Percentiles rank a stretch among this genome's conserved stretches.
Conservation (phyloP, 257 asterid genomes). For the Solanum arcanum region DNA sequence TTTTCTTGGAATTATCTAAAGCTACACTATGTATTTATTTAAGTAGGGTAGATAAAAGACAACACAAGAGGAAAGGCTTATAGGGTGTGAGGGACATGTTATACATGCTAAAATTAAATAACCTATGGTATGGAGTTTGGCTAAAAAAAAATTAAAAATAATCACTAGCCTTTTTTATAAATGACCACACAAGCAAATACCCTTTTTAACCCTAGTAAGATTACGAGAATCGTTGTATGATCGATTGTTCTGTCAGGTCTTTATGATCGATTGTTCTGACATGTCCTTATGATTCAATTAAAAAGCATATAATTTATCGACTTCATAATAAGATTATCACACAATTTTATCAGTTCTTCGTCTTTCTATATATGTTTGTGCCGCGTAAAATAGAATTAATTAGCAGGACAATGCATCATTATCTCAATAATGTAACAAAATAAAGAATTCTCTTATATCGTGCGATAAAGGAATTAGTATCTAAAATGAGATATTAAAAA, state of each 20-base stretch:
- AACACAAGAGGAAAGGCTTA: background rate
- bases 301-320: background rate
- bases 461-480: background rate
- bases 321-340: background rate
- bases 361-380: background rate
- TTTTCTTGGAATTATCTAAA: background rate
- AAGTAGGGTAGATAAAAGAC: background rate
- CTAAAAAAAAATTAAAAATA: background rate
- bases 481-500: too few species aligned
- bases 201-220: background rate
- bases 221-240: background rate
- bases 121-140: background rate
- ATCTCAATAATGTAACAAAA: background rate
- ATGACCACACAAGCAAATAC: background rate
- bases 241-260: accelerated
- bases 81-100: background rate
- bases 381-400: too few species aligned
- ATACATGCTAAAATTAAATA: background rate
- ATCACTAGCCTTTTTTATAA: background rate
- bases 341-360: background rate
- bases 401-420: background rate
- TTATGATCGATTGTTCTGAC: too few species aligned
- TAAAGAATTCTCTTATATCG: background rate
- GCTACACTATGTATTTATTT: background rate
- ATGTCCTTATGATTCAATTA: too few species aligned